Evolutionary conservation across 371 early-diverging fungal genomes (phyloP).

Genomic region (Zopfochytrium polystomum): DNA sequence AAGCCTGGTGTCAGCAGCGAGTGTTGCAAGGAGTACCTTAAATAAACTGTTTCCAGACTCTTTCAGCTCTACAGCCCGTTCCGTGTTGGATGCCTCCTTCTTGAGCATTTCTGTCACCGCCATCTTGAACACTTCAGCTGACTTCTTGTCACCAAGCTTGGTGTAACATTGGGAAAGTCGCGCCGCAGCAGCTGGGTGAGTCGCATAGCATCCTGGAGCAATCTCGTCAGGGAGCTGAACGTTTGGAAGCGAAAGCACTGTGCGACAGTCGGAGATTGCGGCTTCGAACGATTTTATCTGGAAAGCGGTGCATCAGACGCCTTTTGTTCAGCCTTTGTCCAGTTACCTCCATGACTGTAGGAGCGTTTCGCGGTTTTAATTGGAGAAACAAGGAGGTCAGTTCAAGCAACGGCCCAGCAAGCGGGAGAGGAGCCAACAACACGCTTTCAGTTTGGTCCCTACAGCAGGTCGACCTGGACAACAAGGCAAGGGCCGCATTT

Average conservation of each 20-base stretch:
- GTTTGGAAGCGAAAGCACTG: constrained; percentile 10
- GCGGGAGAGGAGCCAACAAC: background rate
- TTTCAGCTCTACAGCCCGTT: constrained; percentile 19
- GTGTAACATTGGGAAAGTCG: constrained; percentile 17
- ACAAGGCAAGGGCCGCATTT: constrained; percentile 20
- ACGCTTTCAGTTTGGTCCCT: background rate
- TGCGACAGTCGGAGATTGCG: constrained; percentile 20
- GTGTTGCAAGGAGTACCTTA: constrained; percentile 1
- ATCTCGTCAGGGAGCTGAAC: constrained; percentile 20
- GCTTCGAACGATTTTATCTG: constrained; percentile 10
- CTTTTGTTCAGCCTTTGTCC: too few relatives aligned
- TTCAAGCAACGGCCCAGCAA: background rate
- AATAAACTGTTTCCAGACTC: constrained; percentile 28
- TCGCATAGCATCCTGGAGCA: constrained; percentile 21
- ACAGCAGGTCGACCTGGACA: constrained; percentile 29
- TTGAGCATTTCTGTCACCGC: constrained; percentile 28
- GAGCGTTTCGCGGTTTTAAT: background rate
- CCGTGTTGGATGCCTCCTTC: constrained; percentile 13
- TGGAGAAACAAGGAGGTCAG: background rate
- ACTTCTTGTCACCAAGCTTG: constrained; percentile 15
- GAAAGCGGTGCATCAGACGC: too few relatives aligned
- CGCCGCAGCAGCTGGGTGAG: constrained; percentile 24
- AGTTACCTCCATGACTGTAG: too few relatives aligned
- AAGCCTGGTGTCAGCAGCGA: background rate
- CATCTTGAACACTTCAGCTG: constrained; percentile 21